Conservation (phyloP, 768 basidiomycete species). For the Xerocomellus chrysenteron region DNA sequence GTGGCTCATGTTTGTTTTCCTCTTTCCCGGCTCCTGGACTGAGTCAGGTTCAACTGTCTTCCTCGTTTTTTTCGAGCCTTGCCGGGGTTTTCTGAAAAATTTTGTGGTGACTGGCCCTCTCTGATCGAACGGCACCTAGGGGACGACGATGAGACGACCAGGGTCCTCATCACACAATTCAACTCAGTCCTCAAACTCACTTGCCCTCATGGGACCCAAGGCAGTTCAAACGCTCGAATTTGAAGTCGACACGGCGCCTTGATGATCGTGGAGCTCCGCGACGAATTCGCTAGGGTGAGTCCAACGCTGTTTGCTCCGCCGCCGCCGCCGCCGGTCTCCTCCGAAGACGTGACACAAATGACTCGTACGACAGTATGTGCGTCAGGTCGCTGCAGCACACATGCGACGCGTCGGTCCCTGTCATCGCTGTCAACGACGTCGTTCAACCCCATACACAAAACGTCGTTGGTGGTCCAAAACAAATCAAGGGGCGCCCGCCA, state of each 20-base stretch:
- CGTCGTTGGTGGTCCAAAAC: neutral
- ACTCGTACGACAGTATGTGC: neutral
- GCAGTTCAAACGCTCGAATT: neutral
- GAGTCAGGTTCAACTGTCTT: neutral
- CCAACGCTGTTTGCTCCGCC: too few relatives aligned
- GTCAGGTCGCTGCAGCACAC: neutral
- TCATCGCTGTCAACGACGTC: slow-evolving; percentile 2
- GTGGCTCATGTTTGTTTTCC: neutral
- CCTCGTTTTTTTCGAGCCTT: neutral
- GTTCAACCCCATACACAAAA: neutral
- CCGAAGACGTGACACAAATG: neutral
- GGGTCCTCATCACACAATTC: neutral
- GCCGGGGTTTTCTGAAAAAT: neutral
- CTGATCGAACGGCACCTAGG: neutral
- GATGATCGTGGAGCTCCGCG: neutral
- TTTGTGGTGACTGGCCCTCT: too few relatives aligned
- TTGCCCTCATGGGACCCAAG: neutral
- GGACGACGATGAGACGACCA: neutral
- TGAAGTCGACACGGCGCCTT: neutral
- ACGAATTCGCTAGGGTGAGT: neutral
- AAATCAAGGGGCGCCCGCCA: neutral
- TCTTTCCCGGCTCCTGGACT: neutral
- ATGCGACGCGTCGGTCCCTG: neutral
- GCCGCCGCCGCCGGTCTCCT: neutral
- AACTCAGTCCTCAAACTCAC: neutral